A percentile compares a stretch with the other conserved stretches of the same genome.
Evolutionary conservation across 495 filamentous ascomycete species (phyloP).

Genomic region (Tuber calosporum): DNA sequence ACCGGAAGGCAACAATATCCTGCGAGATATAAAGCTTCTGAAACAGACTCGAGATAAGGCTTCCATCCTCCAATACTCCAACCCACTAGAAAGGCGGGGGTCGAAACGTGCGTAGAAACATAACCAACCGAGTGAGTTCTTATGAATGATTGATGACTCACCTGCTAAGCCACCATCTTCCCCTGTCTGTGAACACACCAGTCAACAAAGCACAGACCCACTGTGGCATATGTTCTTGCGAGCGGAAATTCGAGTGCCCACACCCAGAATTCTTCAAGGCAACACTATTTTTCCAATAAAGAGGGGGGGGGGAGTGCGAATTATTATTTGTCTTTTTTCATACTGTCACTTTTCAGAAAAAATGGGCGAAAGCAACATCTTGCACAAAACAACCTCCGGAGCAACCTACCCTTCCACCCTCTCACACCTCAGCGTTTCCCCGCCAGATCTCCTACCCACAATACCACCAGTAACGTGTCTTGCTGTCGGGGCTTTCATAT

Average conservation of each 20-base stretch:
- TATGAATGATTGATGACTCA: not conserved
- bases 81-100: not conserved
- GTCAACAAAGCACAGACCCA: not conserved
- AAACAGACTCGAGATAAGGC: not conserved
- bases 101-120: not conserved
- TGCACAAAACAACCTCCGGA: constrained; percentile 12
- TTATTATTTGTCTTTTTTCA: no score
- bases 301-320: not conserved
- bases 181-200: not conserved
- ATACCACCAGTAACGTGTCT: constrained; percentile 44
- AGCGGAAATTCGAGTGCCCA: not conserved
- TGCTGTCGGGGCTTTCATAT: constrained; percentile 47
- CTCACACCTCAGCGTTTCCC: constrained; percentile 43
- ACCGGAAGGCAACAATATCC: not conserved
- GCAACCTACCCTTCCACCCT: constrained; percentile 45
- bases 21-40: not conserved
- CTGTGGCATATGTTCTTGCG: not conserved
- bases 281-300: no score
- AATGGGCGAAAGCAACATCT: not conserved
- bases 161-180: not conserved
- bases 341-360: not conserved
- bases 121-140: not conserved
- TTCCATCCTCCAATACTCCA: not conserved
- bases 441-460: constrained; percentile 41
- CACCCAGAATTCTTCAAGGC: not conserved